Percentiles rank a stretch among this genome's conserved stretches.
phyloP scores from a whole-genome alignment of 2,329 filamentous ascomycete species.

The Zalaria obscura region DNA sequence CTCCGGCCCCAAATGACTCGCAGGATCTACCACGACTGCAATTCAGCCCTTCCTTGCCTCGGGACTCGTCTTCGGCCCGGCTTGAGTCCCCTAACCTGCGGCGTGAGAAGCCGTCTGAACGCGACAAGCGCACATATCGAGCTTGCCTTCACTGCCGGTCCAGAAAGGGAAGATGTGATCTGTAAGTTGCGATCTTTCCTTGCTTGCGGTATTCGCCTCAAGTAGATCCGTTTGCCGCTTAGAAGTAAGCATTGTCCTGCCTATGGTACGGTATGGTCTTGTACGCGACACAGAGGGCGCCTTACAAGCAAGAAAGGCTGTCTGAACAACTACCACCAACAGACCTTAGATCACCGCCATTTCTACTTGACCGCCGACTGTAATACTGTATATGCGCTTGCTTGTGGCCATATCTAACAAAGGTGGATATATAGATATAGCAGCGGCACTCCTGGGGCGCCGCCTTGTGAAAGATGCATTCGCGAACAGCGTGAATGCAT shows the following conservation, averaged over 20 bases:
- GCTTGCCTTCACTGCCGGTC: conserved; percentile 18
- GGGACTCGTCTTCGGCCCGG: too few relatives aligned
- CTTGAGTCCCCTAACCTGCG: background rate
- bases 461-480: conserved; percentile 18
- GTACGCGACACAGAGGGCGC: background rate
- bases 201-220: background rate
- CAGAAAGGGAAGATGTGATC: conserved; percentile 18
- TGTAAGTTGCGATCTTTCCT: conserved; percentile 11
- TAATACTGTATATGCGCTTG: too few relatives aligned
- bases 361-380: too few relatives aligned
- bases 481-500: conserved; percentile 19
- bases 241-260: background rate
- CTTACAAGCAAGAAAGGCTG: background rate
- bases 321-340: background rate
- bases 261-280: background rate
- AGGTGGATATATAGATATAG: conserved; percentile 11
- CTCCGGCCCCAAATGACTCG: too few relatives aligned
- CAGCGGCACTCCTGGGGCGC: conserved; percentile 15
- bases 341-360: too few relatives aligned
- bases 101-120: conserved; percentile 9
- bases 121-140: conserved; percentile 18
- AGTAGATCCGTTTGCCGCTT: background rate
- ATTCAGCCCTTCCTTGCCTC: too few relatives aligned
- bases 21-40: too few relatives aligned
- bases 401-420: too few relatives aligned